These are phyloP conservation scores for Epichloe aotearoae DNA, from an alignment of 2,329 filamentous ascomycete species.

Conservation along the genomic window DNA sequence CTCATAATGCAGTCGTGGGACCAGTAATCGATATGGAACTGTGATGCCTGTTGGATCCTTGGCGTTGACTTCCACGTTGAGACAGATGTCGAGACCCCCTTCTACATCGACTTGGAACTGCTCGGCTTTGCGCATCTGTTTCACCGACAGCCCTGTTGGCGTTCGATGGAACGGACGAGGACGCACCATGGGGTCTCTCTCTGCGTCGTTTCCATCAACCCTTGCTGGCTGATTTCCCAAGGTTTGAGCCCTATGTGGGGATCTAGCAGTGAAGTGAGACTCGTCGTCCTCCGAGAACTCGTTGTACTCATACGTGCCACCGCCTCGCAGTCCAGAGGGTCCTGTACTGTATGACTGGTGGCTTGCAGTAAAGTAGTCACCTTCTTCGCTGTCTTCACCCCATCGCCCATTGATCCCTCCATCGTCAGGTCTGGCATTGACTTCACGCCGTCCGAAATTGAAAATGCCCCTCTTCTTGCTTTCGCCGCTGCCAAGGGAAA, in stretches of 20 bases:
- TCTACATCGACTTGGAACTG: conserved; percentile 59
- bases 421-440: conserved; percentile 28
- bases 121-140: conserved; percentile 42
- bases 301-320: conserved; percentile 23
- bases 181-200: conserved; percentile 10
- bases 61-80: conserved; percentile 82
- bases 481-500: conserved; percentile 47
- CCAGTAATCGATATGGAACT: conserved; percentile 70
- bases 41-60: conserved; percentile 82
- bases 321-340: conserved; percentile 25
- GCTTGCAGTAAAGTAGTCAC: conserved; percentile 13
- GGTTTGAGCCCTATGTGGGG: conserved; percentile 19
- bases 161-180: conserved; percentile 47
- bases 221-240: conserved; percentile 14
- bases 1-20: conserved; percentile 61
- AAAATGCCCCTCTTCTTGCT: conserved; percentile 30
- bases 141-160: conserved; percentile 53
- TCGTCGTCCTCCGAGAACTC: conserved; percentile 46
- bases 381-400: conserved; percentile 32
- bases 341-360: conserved; percentile 11
- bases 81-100: conserved; percentile 69
- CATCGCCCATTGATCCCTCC: conserved; percentile 44
- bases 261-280: conserved; percentile 37
- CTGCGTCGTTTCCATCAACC: conserved; percentile 11
- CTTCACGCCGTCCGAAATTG: conserved; percentile 27